A percentile compares a stretch with the other conserved stretches of the same genome.
Conservation (phyloP, 768 basidiomycete genomes). For the Auriscalpium vulgare region DNA sequence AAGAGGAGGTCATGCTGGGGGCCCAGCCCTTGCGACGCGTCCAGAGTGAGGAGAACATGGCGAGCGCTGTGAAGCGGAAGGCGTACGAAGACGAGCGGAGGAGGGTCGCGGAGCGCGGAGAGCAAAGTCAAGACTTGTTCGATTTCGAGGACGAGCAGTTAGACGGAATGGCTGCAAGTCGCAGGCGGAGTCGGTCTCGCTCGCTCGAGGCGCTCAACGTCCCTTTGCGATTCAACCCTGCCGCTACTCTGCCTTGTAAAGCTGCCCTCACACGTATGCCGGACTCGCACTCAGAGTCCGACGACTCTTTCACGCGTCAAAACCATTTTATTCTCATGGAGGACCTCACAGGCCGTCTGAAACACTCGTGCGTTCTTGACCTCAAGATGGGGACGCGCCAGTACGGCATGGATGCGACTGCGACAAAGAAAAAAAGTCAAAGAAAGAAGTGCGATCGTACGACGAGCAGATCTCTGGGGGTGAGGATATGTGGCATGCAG, state of each 20-base stretch:
- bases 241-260: no score
- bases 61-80: slow-evolving; percentile 22
- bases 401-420: slow-evolving; percentile 92
- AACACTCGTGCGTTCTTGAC: slow-evolving; percentile 91
- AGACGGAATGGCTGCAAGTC: slow-evolving; percentile 15
- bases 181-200: slow-evolving; percentile 33
- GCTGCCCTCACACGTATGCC: no score
- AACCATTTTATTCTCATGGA: slow-evolving; percentile 99
- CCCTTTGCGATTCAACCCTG: slow-evolving; percentile 1
- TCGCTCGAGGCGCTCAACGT: slow-evolving; percentile 23
- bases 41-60: slow-evolving; percentile 53
- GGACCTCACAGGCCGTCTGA: slow-evolving; percentile 88
- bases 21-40: slow-evolving; percentile 47
- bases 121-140: slow-evolving; percentile 4
- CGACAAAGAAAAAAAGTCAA: slow-evolving; percentile 94
- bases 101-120: background rate
- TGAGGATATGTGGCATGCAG: slow-evolving; percentile 98
- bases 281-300: slow-evolving; percentile 27
- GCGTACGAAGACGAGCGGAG: background rate
- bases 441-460: slow-evolving; percentile 97
- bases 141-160: slow-evolving; percentile 15
- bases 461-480: slow-evolving; percentile 84
- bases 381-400: slow-evolving; percentile 99
- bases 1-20: slow-evolving; percentile 30
- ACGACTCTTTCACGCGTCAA: slow-evolving; percentile 64